phyloP scores from a whole-genome alignment of 495 filamentous ascomycete genomes.

The Neurospora hispaniola region DNA sequence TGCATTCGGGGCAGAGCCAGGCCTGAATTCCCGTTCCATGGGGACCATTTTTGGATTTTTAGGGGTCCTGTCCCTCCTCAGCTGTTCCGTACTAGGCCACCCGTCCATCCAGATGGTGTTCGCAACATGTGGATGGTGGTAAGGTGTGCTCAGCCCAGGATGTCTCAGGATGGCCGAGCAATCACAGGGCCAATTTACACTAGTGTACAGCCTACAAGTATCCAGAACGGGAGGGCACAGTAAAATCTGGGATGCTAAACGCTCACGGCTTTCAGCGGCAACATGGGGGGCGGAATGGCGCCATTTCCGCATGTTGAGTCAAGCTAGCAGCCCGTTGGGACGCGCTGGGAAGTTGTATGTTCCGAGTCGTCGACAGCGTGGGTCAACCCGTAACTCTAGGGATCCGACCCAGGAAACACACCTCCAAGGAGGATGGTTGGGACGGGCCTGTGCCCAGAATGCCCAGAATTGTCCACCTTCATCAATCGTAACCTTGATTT shows the following conservation, averaged over 20 bases:
- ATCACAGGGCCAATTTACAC: not conserved
- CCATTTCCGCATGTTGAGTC: conserved; percentile 4
- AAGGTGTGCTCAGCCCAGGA: not conserved
- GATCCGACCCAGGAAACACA: not conserved
- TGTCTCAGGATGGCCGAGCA: not conserved
- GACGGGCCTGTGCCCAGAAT: not conserved
- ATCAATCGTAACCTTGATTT: conserved; percentile 14
- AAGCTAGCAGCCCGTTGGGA: not conserved
- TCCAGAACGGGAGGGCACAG: not conserved
- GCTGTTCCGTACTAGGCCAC: not conserved
- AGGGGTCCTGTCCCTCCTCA: not conserved
- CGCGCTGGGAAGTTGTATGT: not conserved
- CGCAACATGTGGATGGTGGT: not conserved
- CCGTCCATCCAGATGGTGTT: not conserved
- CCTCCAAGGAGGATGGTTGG: not conserved
- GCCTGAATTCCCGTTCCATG: not conserved
- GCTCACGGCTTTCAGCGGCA: not conserved
- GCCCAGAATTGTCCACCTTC: not conserved
- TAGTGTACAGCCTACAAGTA: not conserved
- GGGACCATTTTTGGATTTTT: not conserved
- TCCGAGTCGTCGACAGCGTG: not conserved
- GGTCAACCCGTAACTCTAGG: not conserved
- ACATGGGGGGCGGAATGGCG: conserved; percentile 3
- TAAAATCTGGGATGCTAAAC: not conserved
- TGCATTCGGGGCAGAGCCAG: not conserved